Base-by-base conservation (phyloP, 2,329 filamentous ascomycete species). In the Exophiala spinifera region DNA sequence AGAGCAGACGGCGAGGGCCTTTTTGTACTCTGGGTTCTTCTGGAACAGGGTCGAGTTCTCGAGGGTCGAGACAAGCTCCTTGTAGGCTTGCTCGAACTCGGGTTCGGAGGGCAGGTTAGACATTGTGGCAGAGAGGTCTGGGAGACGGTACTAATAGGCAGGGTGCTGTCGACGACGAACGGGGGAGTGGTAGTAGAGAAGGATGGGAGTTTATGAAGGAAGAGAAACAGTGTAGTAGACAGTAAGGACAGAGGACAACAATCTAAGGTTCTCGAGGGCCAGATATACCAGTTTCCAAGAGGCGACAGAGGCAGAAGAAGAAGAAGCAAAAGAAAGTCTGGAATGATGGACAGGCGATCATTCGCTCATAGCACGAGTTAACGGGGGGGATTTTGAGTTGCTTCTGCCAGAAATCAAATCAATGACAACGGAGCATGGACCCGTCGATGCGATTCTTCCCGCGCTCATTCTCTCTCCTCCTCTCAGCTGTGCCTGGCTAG, bases 1-100 rank as follows among this genome's bases (percentile, higher is more conserved):
- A 65, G 92, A 85, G 71, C 86, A 86, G 66, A 99, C 85, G 70
- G 88, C 80, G 65, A 97, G 87, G 56, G 92, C 94, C 66, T 85
- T 95, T 75, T 85, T 86, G 85, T 94, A 96, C 76, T 96, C 91
- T 65, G 92, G 94, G 78, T 95, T 85, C 79, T 95, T 87, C 74
- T 91, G 72, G 81, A 97, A 97, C 64, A 99, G 87, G 61, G 86
- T 85, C 75, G 88, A 94, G 81, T 91, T 85, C 79, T 97, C 91
- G 70, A 99, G 89, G 60, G 91, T 96, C 70, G 88, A 94, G 74
- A 82, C 89, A 65, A 99, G 89, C 84, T 99, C 92, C 74, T 91
- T 89, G 84, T 95, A 95, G 70, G 92, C 92, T 84, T 97, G 92
- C 85, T 96, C 86, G 79, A 97, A 97, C 80, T 99, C 92, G 70